Evolutionary conservation across 257 asterid genomes (phyloP), one percentile per base, ranked within the genome.

Genomic region (Solanum microdontum): DNA sequence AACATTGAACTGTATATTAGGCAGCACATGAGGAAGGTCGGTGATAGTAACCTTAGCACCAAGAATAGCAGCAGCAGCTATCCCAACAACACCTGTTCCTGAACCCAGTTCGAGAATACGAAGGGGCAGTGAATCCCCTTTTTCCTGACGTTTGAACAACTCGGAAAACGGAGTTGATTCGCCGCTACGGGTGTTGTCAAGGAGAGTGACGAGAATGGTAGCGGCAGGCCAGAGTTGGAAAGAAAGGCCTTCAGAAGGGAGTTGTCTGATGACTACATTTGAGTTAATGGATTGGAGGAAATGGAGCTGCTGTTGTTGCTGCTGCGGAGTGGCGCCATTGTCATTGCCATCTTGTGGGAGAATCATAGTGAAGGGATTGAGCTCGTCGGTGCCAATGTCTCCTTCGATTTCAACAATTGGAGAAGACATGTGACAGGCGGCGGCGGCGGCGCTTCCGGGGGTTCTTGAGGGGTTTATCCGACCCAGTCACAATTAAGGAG

Each of bases 181-280:
- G 64, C 14, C 10, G 92, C 14, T 10, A 74, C 21, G 87, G 89
- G 30, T 90, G 89, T 85, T 76, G 88, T 96, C 96, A 85, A 96
- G 94, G 91, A 96, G 93, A 92, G 70, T 80, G 87, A 95, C 88
- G 86, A 96, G 95, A 34, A 98, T 24, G 88, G 91, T 85, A 84
- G 99, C 98, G 39, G 98, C 99, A 7, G 99, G 98, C 99, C 99
- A 97, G 90, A 95, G 98, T 92, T 97, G 94, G 93, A 94, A 95
- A 55, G 98, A 90, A 92, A 95, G 87, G 92, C 99, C 99, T 89
- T 94, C 90, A 51, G 97, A 94, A 37, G 98, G 95, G 66, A 95
- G 88, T 70, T 93, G 98, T 9, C 95, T 91, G 87, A 95, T 92
- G 88, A 88, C 60, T 2, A 95, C 48, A 55, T 90, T 68, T 86